Conservation (phyloP, 2,329 filamentous ascomycete genomes). For the Dryadomyces quercivorus region DNA sequence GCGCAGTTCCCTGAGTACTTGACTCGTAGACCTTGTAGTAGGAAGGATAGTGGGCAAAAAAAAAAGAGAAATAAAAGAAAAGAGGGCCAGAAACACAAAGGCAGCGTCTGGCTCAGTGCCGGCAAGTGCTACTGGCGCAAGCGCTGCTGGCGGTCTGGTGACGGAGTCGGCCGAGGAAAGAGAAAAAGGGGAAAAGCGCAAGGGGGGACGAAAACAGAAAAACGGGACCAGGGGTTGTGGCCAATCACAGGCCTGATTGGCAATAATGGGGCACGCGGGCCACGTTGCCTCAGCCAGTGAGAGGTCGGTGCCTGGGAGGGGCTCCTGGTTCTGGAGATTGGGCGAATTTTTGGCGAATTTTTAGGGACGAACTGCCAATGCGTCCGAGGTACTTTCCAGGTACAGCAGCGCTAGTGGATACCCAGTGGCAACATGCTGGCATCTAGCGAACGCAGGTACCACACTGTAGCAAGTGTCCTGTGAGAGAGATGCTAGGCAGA, state of each 20-base stretch:
- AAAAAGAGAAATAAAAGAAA: no score
- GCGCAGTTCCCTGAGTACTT: no score
- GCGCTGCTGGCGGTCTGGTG: no score
- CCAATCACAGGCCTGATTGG: neutral
- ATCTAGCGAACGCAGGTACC: neutral
- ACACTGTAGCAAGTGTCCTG: neutral
- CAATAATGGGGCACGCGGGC: neutral
- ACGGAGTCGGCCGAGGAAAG: neutral
- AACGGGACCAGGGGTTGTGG: neutral
- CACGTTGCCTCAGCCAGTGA: conserved; percentile 1
- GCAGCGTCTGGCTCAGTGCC: no score
- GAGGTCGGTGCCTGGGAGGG: conserved; percentile 5
- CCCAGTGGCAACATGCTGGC: neutral
- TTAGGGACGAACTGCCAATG: neutral
- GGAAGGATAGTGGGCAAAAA: no score
- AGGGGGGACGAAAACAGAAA: neutral
- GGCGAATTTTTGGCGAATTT: neutral
- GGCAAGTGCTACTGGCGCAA: no score
- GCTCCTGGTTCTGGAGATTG: neutral
- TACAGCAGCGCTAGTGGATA: neutral
- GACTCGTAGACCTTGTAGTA: no score
- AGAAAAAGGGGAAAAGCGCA: neutral
- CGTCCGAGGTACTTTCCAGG: neutral
- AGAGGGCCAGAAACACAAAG: no score
- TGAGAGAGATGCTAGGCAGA: neutral